Base-by-base conservation (phyloP, 2,329 filamentous ascomycete species). In the Phaeophleospora eucalypticola region DNA sequence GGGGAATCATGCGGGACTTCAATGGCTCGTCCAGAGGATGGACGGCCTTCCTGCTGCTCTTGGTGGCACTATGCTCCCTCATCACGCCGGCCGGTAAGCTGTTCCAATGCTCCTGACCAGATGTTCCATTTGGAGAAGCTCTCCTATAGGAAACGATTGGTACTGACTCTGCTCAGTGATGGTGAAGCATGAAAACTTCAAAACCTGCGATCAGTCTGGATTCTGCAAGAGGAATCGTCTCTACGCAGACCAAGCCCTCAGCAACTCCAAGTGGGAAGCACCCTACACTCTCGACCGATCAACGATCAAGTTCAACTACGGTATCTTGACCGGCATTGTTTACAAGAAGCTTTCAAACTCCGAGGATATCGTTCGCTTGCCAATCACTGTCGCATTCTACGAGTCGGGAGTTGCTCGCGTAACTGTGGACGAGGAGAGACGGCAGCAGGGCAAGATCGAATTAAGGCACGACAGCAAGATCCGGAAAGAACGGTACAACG, bases 161-260 rank as follows among this genome's bases (percentile, higher is more conserved):
- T n/a, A n/a, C n/a, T n/a, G n/a, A n/a, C n/a, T n/a, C n/a, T n/a
- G n/a, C n/a, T n/a, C n/a, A 95, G 89, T 80, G 56, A 77, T 81
- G 61, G 93, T 98, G 43, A 98, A 98, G 73, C 86, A 95, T 65
- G 83, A 95, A 62, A 90, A 95, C 68, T 98, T 97, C 78, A 98
- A 97, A 67, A 95, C 86, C 61, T 98, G 93, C 73, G 75, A 86
- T 58, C 91, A 98, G 67, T 93, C 91, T 3, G 93, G 93, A 61
- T 98, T 98, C 75, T 98, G 93, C 73, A 93, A 89, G 67, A 87
- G 93, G 56, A 97, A 97, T 71, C 83, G 93, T 66, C 86, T 81
- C 33, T 90, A 87, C 65, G 93, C 93, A 65, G 90, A 97, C 69
- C 75, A 80, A 54, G 89, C 83, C 53, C 71, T 80, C 37, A 72